Base-by-base conservation (phyloP, 768 basidiomycete genomes). In the Coprinopsis sp. region DNA sequence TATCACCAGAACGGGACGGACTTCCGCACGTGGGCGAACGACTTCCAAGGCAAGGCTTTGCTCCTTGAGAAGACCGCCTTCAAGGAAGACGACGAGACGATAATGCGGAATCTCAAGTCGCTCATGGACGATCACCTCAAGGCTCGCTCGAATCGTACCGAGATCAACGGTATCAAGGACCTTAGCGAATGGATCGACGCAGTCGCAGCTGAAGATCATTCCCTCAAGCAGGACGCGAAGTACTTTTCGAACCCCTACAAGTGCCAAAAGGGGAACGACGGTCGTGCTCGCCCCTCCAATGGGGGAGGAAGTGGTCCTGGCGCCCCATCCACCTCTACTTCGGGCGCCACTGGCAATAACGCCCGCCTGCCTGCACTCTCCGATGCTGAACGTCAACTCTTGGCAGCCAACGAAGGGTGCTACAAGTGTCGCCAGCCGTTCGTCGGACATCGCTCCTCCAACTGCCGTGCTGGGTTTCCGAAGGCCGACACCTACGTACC, bases 331-430 rank as follows among this genome's bases (percentile, higher is more conserved):
- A 37, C 34, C 34, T 18, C 10, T 18, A 7, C 34, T 18, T 8
- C 10, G 7, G 7, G 11, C 8, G 7, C 10, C 18, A 7, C 11
- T 37, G 34, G 7, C 18, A 7, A 18, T 8, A 7, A 6, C 34
- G 27, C 34, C 1, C 44, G 29, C 19, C 37, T 51, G 6, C 24
- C 16, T 3, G 4, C 3, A n/a, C n/a, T n/a, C n/a, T n/a, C n/a
- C n/a, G n/a, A n/a, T 2, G 24, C 29, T 18, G 50, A 51, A 33
- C 5, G 28, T 2, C n/a, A n/a, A 4, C 34, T 51, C 7, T 27
- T 44, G 13, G 37, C 4, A 3, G 44, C 45, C 4, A 40, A 49
- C 18, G 11, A 28, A 24, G 39, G 47, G 4, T 49, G 40, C 24
- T 28, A 29, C 3, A 47, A 47, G 24, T 47, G 46, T 18, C 16